phyloP scores from a whole-genome alignment of 768 basidiomycete genomes.

The Suillus hirtellus region DNA sequence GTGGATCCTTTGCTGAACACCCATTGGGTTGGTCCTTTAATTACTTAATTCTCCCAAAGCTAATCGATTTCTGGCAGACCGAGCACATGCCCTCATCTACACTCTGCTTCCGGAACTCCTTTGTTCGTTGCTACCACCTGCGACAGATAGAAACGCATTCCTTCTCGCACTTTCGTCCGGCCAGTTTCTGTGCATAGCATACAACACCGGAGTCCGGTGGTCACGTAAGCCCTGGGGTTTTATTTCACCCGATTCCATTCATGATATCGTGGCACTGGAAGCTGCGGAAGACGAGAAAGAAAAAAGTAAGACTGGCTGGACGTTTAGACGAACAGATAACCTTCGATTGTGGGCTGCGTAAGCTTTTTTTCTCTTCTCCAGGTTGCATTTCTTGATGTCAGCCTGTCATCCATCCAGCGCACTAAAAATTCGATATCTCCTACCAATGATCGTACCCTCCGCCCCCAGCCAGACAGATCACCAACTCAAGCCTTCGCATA shows the following conservation, averaged over 20 bases:
- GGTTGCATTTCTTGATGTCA: neutral
- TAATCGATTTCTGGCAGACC: constrained; percentile 43
- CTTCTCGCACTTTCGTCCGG: constrained; percentile 68
- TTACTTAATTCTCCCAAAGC: constrained; percentile 11
- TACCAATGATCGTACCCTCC: constrained; percentile 63
- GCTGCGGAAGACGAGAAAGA: constrained; percentile 42
- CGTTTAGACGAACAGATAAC: constrained; percentile 86
- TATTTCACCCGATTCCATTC: constrained; percentile 73
- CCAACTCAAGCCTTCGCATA: constrained; percentile 21
- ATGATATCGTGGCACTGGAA: constrained; percentile 75
- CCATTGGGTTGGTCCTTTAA: constrained; percentile 51
- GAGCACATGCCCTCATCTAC: constrained; percentile 60
- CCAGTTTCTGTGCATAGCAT: constrained; percentile 76
- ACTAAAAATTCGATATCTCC: constrained; percentile 76
- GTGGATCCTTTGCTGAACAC: constrained; percentile 52
- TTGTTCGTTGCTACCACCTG: constrained; percentile 38
- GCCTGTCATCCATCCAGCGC: constrained; percentile 46
- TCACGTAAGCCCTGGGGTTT: constrained; percentile 89
- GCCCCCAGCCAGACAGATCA: constrained; percentile 33
- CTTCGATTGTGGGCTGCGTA: constrained; percentile 84
- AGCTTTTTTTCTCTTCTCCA: constrained; percentile 29
- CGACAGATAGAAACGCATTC: constrained; percentile 39
- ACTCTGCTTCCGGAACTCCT: constrained; percentile 61
- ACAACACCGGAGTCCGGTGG: constrained; percentile 78
- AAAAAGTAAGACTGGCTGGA: constrained; percentile 65